Base-by-base conservation (phyloP, 2,329 filamentous ascomycete species). In the Nectriaceae sp. region DNA sequence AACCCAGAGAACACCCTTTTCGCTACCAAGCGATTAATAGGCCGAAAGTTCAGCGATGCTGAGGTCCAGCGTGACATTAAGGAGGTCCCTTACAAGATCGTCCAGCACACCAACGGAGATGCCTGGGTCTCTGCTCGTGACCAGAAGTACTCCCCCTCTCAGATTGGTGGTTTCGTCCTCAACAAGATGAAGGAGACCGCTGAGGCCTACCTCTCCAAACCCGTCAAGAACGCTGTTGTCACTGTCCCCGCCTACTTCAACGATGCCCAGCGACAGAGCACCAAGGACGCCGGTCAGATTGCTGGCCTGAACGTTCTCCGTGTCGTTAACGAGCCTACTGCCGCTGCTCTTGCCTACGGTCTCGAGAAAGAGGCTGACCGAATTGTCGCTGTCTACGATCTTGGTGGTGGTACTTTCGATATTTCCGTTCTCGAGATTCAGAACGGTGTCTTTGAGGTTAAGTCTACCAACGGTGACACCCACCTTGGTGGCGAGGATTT, bases 121-220 rank as follows among this genome's bases (percentile, higher is more conserved):
- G 93, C 93, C 55, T 97, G 93, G 93, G 88, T 97, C 56, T 85
- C 92, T 74, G 89, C 92, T 63, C 90, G 91, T 63, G 91, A 87
- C 69, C 85, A 97, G 76, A 96, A 92, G 75, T 97, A 97, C 82
- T 97, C 92, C 59, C 93, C 93, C 49, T 96, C 92, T n/a, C 93
- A 97, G 75, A 90, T 97, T 57, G 93, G 93, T 83, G 93, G 92
- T 68, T 96, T 97, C 74, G 82, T 97, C 60, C 84, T 97, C 65
- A 87, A 91, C 74, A 97, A 97, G 85, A 97, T 97, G 93, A 97
- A 96, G 85, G 93, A 97, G 82, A 97, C 93, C 44, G 93, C 93
- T 59, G 92, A 97, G 80, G 80, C 88, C 54, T 96, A 95, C 78
- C 84, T 96, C 59, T 85, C 88, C 76, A 96, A 91, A 80, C 84